phyloP scores from a whole-genome alignment of 441 rosid genomes.

The Gossypium aridum region DNA sequence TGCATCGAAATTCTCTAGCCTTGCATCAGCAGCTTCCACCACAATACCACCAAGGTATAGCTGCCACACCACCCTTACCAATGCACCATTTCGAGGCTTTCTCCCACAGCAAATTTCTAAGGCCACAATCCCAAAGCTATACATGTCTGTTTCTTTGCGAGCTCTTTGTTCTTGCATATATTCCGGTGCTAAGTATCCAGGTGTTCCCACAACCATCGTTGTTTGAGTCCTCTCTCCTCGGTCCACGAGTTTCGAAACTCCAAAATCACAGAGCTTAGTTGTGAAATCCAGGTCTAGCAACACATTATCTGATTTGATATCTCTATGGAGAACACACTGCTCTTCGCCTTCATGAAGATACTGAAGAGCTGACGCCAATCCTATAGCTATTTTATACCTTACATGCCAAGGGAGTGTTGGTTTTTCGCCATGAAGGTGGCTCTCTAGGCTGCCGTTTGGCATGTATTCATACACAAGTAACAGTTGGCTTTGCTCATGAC shows the following conservation, averaged over 20 bases:
- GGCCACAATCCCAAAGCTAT: conserved; percentile 38
- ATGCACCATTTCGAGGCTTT: conserved; percentile 19
- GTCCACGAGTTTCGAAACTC: conserved; percentile 41
- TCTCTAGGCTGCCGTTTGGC: conserved; percentile 52
- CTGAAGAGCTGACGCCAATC: conserved; percentile 35
- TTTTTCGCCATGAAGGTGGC: conserved; percentile 35
- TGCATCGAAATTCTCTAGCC: conserved; percentile 6
- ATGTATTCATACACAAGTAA: conserved; percentile 43
- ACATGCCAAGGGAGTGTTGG: conserved; percentile 26
- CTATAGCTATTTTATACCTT: conserved; percentile 31
- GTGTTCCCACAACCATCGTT: conserved; percentile 42
- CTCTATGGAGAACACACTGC: conserved; percentile 42
- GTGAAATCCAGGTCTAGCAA: conserved; percentile 42
- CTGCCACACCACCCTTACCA: conserved; percentile 26
- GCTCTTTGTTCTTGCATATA: conserved; percentile 33
- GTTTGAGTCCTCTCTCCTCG: conserved; percentile 36
- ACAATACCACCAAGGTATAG: background rate
- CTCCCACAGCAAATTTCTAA: conserved; percentile 38
- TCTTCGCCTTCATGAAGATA: conserved; percentile 57
- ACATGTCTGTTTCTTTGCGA: conserved; percentile 42
- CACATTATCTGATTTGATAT: conserved; percentile 44
- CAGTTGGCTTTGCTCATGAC: conserved; percentile 36
- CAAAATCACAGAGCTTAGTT: conserved; percentile 49
- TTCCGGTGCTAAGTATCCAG: conserved; percentile 48
- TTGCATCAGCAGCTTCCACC: conserved; percentile 29